A percentile compares a stretch with the other conserved stretches of the same genome.
Evolutionary conservation across 2,329 filamentous ascomycete species (phyloP).

Genomic region (Teratosphaeriaceae sp.): DNA sequence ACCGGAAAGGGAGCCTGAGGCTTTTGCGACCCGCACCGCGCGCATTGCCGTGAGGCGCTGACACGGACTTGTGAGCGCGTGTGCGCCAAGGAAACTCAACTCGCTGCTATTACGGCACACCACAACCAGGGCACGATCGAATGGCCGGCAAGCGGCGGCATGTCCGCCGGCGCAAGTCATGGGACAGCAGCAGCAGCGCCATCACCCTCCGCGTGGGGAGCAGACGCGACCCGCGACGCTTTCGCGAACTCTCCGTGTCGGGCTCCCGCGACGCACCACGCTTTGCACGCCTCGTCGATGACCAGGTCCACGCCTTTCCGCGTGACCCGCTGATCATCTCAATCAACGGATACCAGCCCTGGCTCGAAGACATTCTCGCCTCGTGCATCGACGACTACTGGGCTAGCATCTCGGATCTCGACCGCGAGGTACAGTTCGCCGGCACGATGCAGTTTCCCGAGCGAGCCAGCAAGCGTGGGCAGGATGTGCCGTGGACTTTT

Average conservation of each 20-base stretch:
- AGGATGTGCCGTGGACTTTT: constrained; percentile 30
- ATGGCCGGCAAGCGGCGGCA: constrained; percentile 3
- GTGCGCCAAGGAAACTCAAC: not conserved
- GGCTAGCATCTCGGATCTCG: constrained; percentile 27
- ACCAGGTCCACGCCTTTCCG: constrained; percentile 25
- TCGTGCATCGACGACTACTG: constrained; percentile 29
- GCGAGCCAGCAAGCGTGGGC: constrained; percentile 24
- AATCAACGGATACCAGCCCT: constrained; percentile 29
- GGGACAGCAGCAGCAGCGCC: constrained; percentile 15
- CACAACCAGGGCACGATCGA: not conserved
- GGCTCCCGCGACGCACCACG: constrained; percentile 22
- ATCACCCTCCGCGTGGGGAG: constrained; percentile 28
- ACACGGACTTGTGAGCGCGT: too few relatives aligned
- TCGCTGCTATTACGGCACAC: not conserved
- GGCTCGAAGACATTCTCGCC: constrained; percentile 28
- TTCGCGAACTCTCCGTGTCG: constrained; percentile 22
- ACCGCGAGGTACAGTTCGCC: constrained; percentile 29
- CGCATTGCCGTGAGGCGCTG: too few relatives aligned
- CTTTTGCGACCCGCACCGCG: too few relatives aligned
- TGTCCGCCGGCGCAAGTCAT: constrained; percentile 18
- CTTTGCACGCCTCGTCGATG: constrained; percentile 27
- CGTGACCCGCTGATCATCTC: constrained; percentile 28
- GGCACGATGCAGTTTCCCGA: constrained; percentile 31
- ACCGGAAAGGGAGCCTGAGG: too few relatives aligned
- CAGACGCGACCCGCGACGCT: constrained; percentile 20